Base-by-base conservation (phyloP, 2,329 filamentous ascomycete genomes). In the Fusarium fujikuroi region DNA sequence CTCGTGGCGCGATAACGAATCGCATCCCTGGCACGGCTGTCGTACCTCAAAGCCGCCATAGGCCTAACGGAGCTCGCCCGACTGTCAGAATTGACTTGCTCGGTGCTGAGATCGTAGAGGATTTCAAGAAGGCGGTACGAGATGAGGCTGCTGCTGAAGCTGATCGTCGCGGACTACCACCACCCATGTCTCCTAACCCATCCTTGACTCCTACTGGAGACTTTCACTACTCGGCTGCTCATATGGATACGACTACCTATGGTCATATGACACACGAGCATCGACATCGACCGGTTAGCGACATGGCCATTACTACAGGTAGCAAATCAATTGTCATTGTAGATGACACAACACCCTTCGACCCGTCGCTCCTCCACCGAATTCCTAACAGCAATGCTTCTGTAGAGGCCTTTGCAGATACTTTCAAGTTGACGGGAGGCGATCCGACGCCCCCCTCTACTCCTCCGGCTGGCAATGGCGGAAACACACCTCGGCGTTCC, bases 311-410 rank as follows among this genome's bases (percentile, higher is more conserved):
- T 49, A 96, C 94, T 0, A 87, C 87, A 16, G 93, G 94, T n/a
- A 97, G 94, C 85, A 92, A 95, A 78, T 97, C 94, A 0, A 97
- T 97, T 73, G 88, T 97, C 62, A 97, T 97, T 77, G 90, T 97
- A 40, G 93, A 97, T 66, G 90, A 90, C 37, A 92, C 91, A 1
- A 75, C 87, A 21, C 83, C 86, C 1, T 83, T 84, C 9, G 83
- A 89, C 14, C 80, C 86, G n/a, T 82, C 86, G 2, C 74, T 83
- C 15, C 88, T 90, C 14, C 87, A 85, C 14, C 84, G 84, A 39
- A 84, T 85, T 25, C 77, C 88, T 12, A 80, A 81, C 5, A 81
- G 80, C 7, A 79, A 84, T 60, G 81, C 82, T 16, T 89, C 88
- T 4, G 81, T 86, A 3, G 88, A 89, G 54, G 84, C 84, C 5